These are phyloP conservation scores for Globisporangium polare DNA, from an alignment of 352 stramenopile genomes.

Conservation along the genomic window DNA sequence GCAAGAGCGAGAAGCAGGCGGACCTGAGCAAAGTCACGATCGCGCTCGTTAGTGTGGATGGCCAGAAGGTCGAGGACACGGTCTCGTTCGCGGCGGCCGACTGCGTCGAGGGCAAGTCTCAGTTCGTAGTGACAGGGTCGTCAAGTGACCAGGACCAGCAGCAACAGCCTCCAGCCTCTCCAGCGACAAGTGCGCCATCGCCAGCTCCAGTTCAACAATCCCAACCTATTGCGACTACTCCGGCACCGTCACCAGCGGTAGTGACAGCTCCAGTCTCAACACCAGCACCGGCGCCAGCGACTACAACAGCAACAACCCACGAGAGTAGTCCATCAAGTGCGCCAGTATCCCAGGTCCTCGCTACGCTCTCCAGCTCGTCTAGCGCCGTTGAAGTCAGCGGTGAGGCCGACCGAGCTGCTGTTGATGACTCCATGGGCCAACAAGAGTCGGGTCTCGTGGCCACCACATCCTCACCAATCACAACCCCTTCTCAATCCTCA, in stretches of 20 bases:
- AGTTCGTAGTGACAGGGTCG: constrained; percentile 27
- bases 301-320: not conserved
- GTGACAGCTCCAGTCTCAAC: not conserved
- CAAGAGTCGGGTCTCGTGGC: not conserved
- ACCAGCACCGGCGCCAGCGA: not conserved
- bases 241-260: not conserved
- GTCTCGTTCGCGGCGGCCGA: constrained; percentile 41
- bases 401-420: not conserved
- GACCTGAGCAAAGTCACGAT: constrained; percentile 44
- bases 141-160: constrained; percentile 3
- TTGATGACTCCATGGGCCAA: not conserved
- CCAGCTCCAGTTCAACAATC: not conserved
- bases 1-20: constrained; percentile 27
- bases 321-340: not conserved
- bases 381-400: not conserved
- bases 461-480: not conserved
- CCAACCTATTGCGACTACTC: not conserved
- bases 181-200: not conserved
- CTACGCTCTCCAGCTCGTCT: not conserved
- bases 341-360: not conserved
- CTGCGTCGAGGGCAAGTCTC: constrained; percentile 42
- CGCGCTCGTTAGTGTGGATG: constrained; percentile 40
- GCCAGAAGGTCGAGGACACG: constrained; percentile 51
- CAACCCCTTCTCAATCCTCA: not conserved
- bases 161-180: not conserved